phyloP scores from a whole-genome alignment of 164 flowering plant species.

The Santalum album region DNA sequence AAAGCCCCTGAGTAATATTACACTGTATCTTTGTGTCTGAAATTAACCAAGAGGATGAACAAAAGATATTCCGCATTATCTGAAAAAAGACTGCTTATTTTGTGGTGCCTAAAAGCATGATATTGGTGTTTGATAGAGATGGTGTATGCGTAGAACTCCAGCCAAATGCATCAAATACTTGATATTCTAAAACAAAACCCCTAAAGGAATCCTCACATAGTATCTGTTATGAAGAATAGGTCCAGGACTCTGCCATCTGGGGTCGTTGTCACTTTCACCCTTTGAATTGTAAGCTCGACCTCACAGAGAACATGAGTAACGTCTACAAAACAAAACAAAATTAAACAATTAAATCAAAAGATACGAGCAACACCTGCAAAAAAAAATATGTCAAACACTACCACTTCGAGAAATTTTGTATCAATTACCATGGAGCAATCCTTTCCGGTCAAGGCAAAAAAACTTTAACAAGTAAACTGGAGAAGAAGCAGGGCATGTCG shows the following conservation, averaged over 20 bases:
- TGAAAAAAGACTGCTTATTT: too few relatives aligned
- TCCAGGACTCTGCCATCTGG: conserved; percentile 77
- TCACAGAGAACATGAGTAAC: conserved; percentile 56
- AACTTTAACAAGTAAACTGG: conserved; percentile 50
- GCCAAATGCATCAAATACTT: too few relatives aligned
- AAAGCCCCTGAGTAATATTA: too few relatives aligned
- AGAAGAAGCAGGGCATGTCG: conserved; percentile 21
- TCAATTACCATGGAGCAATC: conserved; percentile 62
- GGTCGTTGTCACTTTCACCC: conserved; percentile 72
- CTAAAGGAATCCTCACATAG: conserved; percentile 37
- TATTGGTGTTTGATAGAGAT: too few relatives aligned
- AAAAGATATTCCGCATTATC: too few relatives aligned
- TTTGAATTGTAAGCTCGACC: conserved; percentile 66
- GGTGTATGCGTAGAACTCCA: too few relatives aligned
- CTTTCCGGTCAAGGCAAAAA: conserved; percentile 57
- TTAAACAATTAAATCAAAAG: background rate
- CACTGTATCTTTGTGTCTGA: too few relatives aligned
- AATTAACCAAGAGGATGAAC: too few relatives aligned
- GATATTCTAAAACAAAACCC: background rate
- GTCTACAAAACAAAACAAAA: conserved; percentile 28
- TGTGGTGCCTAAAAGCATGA: too few relatives aligned
- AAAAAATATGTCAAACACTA: background rate
- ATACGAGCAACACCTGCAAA: too few relatives aligned
- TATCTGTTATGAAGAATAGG: conserved; percentile 66
- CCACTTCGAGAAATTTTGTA: background rate